Conservation (phyloP, 2,329 filamentous ascomycete genomes). For the Calonectria naviculata region DNA sequence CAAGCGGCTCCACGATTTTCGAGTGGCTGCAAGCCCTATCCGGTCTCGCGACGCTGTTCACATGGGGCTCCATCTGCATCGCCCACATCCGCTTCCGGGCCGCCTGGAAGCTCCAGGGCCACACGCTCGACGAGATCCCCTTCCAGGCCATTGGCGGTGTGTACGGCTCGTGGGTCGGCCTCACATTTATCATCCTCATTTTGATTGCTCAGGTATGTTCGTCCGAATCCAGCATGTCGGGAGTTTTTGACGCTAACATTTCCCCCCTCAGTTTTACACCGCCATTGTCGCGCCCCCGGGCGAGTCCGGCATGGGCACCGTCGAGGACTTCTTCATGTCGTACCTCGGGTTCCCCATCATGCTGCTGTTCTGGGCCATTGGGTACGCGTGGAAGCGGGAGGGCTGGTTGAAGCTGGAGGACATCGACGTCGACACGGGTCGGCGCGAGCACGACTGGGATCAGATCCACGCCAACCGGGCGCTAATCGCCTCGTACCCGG, state of each 20-base stretch:
- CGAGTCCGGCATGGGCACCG: constrained; percentile 45
- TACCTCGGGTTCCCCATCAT: constrained; percentile 65
- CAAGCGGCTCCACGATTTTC: constrained; percentile 62
- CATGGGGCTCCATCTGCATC: constrained; percentile 72
- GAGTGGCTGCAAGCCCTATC: constrained; percentile 72
- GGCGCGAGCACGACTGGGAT: constrained; percentile 70
- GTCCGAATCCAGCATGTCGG: too few species aligned
- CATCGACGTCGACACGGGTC: constrained; percentile 74
- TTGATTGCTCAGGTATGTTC: constrained; percentile 55
- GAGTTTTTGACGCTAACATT: not conserved
- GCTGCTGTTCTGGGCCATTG: constrained; percentile 61
- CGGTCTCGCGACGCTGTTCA: constrained; percentile 69
- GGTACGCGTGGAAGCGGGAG: constrained; percentile 72
- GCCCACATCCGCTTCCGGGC: constrained; percentile 71
- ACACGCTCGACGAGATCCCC: constrained; percentile 70
- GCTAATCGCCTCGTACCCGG: not conserved
- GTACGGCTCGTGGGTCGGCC: constrained; percentile 69
- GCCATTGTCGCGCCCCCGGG: constrained; percentile 52
- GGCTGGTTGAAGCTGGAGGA: constrained; percentile 67
- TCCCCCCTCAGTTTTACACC: constrained; percentile 50
- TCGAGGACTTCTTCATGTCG: constrained; percentile 62
- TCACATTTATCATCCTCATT: constrained; percentile 63
- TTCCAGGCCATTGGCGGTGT: constrained; percentile 66
- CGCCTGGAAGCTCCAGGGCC: constrained; percentile 68
- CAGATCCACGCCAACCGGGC: constrained; percentile 5